phyloP scores from a whole-genome alignment of 139 green algal genomes.

The Penium margaritaceum region DNA sequence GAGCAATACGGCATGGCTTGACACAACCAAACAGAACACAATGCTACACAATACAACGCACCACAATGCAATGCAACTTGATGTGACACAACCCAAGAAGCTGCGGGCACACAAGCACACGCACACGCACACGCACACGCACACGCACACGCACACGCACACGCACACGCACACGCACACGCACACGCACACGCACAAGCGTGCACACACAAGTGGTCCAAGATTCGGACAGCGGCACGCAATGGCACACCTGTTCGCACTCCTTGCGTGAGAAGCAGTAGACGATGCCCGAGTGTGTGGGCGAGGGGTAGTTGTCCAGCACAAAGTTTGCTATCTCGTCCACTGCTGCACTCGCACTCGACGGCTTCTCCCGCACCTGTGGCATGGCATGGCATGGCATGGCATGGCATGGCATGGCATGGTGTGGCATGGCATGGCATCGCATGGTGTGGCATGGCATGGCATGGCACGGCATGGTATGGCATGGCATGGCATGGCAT shows the following conservation, averaged over 20 bases:
- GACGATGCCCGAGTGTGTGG: conserved; percentile 68
- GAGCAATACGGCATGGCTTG: too few relatives aligned
- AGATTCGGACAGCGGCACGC: too few relatives aligned
- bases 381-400: conserved; percentile 5
- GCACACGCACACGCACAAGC: too few relatives aligned
- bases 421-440: neutral
- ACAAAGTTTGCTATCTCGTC: conserved; percentile 37
- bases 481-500: conserved; percentile 4
- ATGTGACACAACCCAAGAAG: too few relatives aligned
- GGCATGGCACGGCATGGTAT: neutral
- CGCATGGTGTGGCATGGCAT: neutral
- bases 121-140: too few relatives aligned
- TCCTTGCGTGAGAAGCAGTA: conserved; percentile 75
- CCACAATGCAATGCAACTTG: too few relatives aligned
- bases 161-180: too few relatives aligned
- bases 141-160: too few relatives aligned
- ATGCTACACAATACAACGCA: too few relatives aligned
- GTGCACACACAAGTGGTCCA: too few relatives aligned
- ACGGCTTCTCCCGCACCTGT: conserved; percentile 30
- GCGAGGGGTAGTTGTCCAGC: neutral
- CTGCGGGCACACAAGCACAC: too few relatives aligned
- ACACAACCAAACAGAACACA: too few relatives aligned
- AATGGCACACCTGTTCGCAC: conserved; percentile 53
- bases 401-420: neutral
- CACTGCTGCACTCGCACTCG: conserved; percentile 6